A percentile compares a stretch with the other conserved stretches of the same genome.
Evolutionary conservation across 805 yeast species (phyloP).

Genomic region (Cyberlindnera americana): DNA sequence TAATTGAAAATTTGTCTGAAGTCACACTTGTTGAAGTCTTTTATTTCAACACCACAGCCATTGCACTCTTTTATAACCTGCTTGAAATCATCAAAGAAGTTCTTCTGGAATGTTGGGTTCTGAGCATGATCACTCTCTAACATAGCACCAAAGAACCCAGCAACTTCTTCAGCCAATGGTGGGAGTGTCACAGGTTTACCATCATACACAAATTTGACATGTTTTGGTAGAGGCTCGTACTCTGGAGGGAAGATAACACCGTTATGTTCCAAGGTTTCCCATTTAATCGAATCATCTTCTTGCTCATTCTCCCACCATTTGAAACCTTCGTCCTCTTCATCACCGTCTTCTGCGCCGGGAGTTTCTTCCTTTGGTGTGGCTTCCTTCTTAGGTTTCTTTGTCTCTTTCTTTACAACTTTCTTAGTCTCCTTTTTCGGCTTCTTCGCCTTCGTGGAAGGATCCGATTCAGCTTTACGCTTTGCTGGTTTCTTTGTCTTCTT

Average conservation of each 20-base stretch:
- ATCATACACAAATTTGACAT: slow-evolving; percentile 72
- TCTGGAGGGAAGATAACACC: slow-evolving; percentile 95
- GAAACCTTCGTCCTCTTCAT: slow-evolving; percentile 58
- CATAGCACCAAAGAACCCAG: slow-evolving; percentile 91
- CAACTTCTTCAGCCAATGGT: slow-evolving; percentile 88
- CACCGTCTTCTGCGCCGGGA: slow-evolving; percentile 39
- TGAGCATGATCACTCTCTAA: slow-evolving; percentile 83
- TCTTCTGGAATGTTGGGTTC: slow-evolving; percentile 80
- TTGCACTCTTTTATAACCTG: slow-evolving; percentile 67
- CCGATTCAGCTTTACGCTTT: slow-evolving; percentile 8
- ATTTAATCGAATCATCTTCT: slow-evolving; percentile 72
- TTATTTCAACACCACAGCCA: slow-evolving; percentile 55
- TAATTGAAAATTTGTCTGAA: slow-evolving; percentile 69
- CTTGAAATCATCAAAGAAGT: slow-evolving; percentile 78
- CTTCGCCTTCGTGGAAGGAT: slow-evolving; percentile 4
- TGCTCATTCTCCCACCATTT: slow-evolving; percentile 82
- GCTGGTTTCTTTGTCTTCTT: background rate
- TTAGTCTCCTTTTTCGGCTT: slow-evolving; percentile 12
- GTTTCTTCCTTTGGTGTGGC: slow-evolving; percentile 23
- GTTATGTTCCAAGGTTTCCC: slow-evolving; percentile 82
- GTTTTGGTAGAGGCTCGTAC: slow-evolving; percentile 79
- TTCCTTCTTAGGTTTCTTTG: slow-evolving; percentile 7
- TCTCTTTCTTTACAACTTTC: slow-evolving; percentile 4
- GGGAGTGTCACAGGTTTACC: slow-evolving; percentile 76
- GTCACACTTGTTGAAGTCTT: slow-evolving; percentile 67